phyloP scores from a whole-genome alignment of 2,329 filamentous ascomycete genomes.

The Microcera coccophila region DNA sequence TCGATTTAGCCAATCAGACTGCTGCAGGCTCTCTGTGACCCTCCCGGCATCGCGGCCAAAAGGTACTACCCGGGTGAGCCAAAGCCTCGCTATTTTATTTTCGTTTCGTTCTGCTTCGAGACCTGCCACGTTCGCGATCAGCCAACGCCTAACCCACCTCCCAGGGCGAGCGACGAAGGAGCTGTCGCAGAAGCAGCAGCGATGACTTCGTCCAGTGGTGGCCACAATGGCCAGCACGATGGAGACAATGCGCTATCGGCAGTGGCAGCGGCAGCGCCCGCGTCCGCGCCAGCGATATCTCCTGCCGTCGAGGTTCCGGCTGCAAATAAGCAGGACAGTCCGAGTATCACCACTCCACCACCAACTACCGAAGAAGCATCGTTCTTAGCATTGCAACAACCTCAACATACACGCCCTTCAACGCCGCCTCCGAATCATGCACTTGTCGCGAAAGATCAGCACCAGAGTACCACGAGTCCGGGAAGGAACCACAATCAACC shows the following conservation, averaged over 20 bases:
- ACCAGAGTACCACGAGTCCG: background rate
- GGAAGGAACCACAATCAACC: background rate
- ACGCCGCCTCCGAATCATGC: background rate
- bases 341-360: too few species aligned
- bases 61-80: slow-evolving; percentile 26
- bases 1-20: slow-evolving; percentile 21
- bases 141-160: slow-evolving; percentile 14
- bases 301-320: too few species aligned
- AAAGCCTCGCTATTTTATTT: slow-evolving; percentile 24
- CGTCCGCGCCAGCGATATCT: slow-evolving; percentile 9
- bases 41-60: slow-evolving; percentile 28
- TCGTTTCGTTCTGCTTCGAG: slow-evolving; percentile 6
- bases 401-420: slow-evolving; percentile 9
- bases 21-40: slow-evolving; percentile 19
- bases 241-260: background rate
- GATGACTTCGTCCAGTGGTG: slow-evolving; percentile 58
- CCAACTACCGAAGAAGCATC: slow-evolving; percentile 11
- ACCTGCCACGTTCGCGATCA: background rate
- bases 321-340: too few species aligned
- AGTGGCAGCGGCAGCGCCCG: slow-evolving; percentile 6
- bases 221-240: slow-evolving; percentile 27
- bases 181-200: slow-evolving; percentile 48
- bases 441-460: background rate
- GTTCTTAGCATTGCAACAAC: slow-evolving; percentile 9
- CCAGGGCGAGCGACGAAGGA: slow-evolving; percentile 47